phyloP scores from a whole-genome alignment of 371 early-diverging fungal species.

The Cokeromyces recurvatus region DNA sequence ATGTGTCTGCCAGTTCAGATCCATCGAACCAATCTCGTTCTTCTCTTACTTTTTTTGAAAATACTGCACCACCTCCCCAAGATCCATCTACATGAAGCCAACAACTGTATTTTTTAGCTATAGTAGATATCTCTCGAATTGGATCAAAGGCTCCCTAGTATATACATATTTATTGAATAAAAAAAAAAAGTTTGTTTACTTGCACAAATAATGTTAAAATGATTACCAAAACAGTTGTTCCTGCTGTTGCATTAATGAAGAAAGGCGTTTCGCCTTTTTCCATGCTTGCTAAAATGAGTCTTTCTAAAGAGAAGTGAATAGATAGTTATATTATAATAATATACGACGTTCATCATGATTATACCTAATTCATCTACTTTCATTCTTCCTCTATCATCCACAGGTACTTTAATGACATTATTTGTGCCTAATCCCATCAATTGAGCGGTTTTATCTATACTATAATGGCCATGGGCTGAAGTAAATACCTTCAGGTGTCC shows the following conservation, averaged over 20 bases:
- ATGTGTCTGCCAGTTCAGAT: slow-evolving; percentile 60
- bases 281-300: slow-evolving; percentile 39
- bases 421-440: slow-evolving; percentile 73
- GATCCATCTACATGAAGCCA: slow-evolving; percentile 88
- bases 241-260: slow-evolving; percentile 83
- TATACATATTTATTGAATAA: slow-evolving; percentile 11
- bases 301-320: no score
- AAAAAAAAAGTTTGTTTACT: no score
- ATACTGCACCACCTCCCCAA: slow-evolving; percentile 78
- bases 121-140: slow-evolving; percentile 48
- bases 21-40: slow-evolving; percentile 49
- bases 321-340: background rate
- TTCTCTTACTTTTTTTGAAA: slow-evolving; percentile 43
- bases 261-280: slow-evolving; percentile 58
- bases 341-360: background rate
- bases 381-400: slow-evolving; percentile 66
- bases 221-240: slow-evolving; percentile 86
- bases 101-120: slow-evolving; percentile 61
- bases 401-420: slow-evolving; percentile 65
- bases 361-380: slow-evolving; percentile 32
- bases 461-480: slow-evolving; percentile 74
- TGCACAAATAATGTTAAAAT: no score
- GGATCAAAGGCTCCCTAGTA: slow-evolving; percentile 88
- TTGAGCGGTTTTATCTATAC: slow-evolving; percentile 73
- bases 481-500: slow-evolving; percentile 69